Percentiles rank a stretch among this genome's conserved stretches.
phyloP scores from a whole-genome alignment of 2,329 filamentous ascomycete species.

The Elsinoe fawcettii region DNA sequence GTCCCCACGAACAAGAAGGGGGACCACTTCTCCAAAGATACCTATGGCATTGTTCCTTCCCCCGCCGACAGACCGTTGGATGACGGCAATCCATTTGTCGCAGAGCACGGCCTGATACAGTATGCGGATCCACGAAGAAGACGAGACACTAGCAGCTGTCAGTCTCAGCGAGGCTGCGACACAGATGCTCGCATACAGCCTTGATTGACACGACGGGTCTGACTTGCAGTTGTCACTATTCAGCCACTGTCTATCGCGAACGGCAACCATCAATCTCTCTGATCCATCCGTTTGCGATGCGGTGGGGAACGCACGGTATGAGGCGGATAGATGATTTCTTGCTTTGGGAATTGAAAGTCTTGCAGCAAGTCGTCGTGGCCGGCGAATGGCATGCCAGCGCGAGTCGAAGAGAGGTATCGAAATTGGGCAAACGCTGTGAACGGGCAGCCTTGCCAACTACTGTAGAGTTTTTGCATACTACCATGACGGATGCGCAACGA shows the following conservation, averaged over 20 bases:
- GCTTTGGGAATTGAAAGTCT: not conserved
- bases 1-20: constrained; percentile 6
- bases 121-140: not conserved
- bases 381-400: not conserved
- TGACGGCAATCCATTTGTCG: constrained; percentile 1
- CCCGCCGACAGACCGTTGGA: not conserved
- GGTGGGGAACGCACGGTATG: constrained; percentile 2
- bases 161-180: constrained; percentile 11
- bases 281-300: not conserved
- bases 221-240: too few species aligned
- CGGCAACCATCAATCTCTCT: constrained; percentile 6
- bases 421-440: constrained; percentile 8
- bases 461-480: not conserved
- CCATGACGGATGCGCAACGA: not conserved
- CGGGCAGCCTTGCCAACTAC: constrained; percentile 4
- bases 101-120: constrained; percentile 10
- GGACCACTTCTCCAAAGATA: not conserved
- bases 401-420: constrained; percentile 1
- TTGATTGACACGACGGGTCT: not conserved
- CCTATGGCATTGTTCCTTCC: not conserved
- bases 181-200: not conserved
- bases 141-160: constrained; percentile 1
- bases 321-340: not conserved
- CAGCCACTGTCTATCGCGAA: constrained; percentile 4
- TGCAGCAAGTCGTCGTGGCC: not conserved